Base-by-base conservation (phyloP, 148 eudicot species). In the Limonium bicolor region DNA sequence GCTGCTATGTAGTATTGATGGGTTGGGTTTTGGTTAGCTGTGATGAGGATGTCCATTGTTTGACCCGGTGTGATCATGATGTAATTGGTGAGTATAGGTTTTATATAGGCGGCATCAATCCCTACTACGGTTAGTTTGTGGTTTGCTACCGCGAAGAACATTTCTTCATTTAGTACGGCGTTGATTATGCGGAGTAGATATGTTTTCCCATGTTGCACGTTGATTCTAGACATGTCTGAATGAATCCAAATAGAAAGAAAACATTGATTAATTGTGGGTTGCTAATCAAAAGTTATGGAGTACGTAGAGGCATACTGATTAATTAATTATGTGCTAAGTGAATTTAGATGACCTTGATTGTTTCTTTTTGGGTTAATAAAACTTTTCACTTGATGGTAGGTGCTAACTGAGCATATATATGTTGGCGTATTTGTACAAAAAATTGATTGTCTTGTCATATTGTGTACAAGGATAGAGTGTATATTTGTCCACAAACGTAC, bases 11-110 rank as follows among this genome's bases (percentile, higher is more conserved):
- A 58, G 48, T 64, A 53, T 0, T 55, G 41, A 32, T 41, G 15
- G 26, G 40, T 31, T 0, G 55, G 59, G 4, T 19, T 17, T 29
- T 64, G 53, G 44, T 53, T 35, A 17, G 69, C 59, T 0, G 46
- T 47, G n/a, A 58, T n/a, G 10, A 64, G 41, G 5, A 58, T 26
- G 31, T 64, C 69, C 51, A 63, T 37, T 24, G 63, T 56, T 38
- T 63, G 68, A 16, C 68, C 62, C 2, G 62, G 58, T 21, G 58
- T 51, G 42, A 63, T 63, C 57, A 57, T 28, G 36, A 57, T 57
- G 42, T 50, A 63, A 15, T 20, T 26, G 4, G 68, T 57, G 2
- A 11, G 18, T 18, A 57, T 23, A 20, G 68, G 68, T 20, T 63
- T 63, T 15, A 46, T 26, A 30, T 57, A 57, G 29, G 53, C 57